phyloP scores from a whole-genome alignment of 768 basidiomycete species.

The Chalciporus pseudorubinellus region DNA sequence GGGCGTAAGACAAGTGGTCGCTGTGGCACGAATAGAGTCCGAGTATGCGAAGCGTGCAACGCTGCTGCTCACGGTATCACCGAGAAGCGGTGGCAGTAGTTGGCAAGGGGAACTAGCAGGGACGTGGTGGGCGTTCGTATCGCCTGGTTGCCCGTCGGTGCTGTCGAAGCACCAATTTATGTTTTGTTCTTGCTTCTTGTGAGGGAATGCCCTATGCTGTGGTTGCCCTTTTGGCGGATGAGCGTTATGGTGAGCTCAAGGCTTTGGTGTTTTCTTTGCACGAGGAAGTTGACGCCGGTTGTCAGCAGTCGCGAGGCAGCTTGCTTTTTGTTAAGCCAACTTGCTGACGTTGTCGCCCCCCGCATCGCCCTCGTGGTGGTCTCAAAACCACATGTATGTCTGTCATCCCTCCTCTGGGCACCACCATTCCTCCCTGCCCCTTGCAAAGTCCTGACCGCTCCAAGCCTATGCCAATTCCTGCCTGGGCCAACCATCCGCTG shows the following conservation, averaged over 20 bases:
- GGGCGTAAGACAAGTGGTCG: conserved; percentile 25
- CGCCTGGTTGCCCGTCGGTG: not conserved
- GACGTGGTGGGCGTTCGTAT: conserved; percentile 1
- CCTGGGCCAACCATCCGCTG: not conserved
- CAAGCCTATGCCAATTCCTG: not conserved
- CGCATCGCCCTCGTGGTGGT: not conserved
- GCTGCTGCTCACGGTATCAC: conserved; percentile 26
- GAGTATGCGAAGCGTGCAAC: conserved; percentile 35
- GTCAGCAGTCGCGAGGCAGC: not conserved
- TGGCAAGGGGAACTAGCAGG: not conserved
- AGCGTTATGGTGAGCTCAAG: conserved; percentile 6
- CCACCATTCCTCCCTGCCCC: not conserved
- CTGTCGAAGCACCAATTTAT: conserved; percentile 1
- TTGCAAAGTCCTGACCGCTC: not conserved
- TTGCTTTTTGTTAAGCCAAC: not conserved
- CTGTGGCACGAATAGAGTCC: conserved; percentile 25
- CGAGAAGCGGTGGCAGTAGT: conserved; percentile 27
- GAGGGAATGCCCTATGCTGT: not conserved
- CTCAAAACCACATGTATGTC: not conserved
- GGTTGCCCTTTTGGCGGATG: conserved; percentile 3
- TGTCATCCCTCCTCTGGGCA: not conserved
- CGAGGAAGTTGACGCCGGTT: not conserved
- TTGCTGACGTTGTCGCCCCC: not conserved
- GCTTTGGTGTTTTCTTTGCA: not conserved
- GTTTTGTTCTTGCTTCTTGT: conserved; percentile 2